Base-by-base conservation (phyloP, 2,329 filamentous ascomycete species). In the Paradendryphiella salina region DNA sequence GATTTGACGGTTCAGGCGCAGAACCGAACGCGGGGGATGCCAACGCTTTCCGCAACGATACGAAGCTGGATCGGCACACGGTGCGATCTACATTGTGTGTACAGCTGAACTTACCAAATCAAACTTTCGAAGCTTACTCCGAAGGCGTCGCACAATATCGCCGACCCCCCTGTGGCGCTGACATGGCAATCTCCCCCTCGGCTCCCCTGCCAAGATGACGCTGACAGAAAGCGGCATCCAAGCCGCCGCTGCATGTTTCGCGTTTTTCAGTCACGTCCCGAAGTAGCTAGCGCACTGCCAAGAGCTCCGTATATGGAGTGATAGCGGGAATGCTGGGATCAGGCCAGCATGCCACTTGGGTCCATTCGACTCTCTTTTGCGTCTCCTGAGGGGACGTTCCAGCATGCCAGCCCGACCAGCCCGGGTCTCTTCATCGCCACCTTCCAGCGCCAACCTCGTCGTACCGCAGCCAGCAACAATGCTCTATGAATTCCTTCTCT, bases 191-290 rank as follows among this genome's bases (percentile, higher is more conserved):
- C 37, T 51, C 36, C 20, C 21, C 23, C 34, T 33, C 34, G 17
- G 15, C 17, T 28, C 54, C 46, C 54, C 54, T 54, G 54, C 54
- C 54, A 49, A 56, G 54, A 11, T 29, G 40, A 31, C 21, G 38
- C 38, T 40, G 15, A 36, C 33, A 21, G 38, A 45, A 31, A 13
- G 28, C 39, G 38, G 38, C 28, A 32, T 41, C 33, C 48, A 40
- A 10, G 29, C 48, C 35, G 31, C 36, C 15, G 23, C 31, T 20
- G 23, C 18, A 29, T 51, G 48, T 51, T 51, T 51, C 48, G 48
- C 21, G 33, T 29, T 46, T 40, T 33, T 23, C 7, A 21, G 41
- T 23, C 17, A 21, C 8, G 9, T 3, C 42, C 32, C 31, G 18
- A 50, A 18, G 8, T n/a, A 28, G 48, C 20, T 46, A 50, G 42